Evolutionary conservation across 345 rosid species (phyloP), one percentile per base, ranked within the genome.

Genomic region (Gossypioides kirkii): DNA sequence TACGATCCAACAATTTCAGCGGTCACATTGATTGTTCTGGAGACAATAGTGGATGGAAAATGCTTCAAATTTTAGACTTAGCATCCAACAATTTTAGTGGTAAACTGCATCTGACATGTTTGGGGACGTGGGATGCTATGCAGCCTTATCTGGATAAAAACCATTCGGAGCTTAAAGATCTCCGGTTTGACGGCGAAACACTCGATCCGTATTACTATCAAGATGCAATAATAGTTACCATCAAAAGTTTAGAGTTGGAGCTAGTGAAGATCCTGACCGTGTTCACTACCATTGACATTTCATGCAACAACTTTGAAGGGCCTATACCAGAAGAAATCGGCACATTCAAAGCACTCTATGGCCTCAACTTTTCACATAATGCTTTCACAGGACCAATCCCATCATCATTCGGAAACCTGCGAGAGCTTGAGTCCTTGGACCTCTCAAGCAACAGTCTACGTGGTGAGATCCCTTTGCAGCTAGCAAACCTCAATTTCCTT

Each of bases 1-100:
- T 87, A 59, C 73, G 86, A 18, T 66, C 23, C 4, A 87, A 87
- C 68, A 49, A 0, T 0, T 81, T 86, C 16, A 49, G 5, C 1
- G 89, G 87, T 0, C 0, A 0, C 0, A 55, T 83, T n/a, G 54
- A 67, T 41, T 84, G 87, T 58, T 16, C 25, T 0, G 6, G 14
- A 8, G 43, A 7, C 10, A 1, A 14, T 1, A 6, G 10, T 3
- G 18, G 22, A 20, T 64, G 50, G 52, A 50, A 8, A 8, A 18
- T 43, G 52, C 69, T 64, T 42, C 69, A 64, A 28, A 64, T 64
- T 42, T 50, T 64, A 5, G 69, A 64, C 52, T 1, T 64, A n/a
- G 22, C 69, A 5, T 64, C 69, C 2, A 64, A 64, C 10, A 41
- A 6, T 42, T 64, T 64, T 42, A 42, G 53, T 42, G 70, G 70